Base-by-base conservation (phyloP, 1,139 yeast species). In the Yamadazyma dendronema region DNA sequence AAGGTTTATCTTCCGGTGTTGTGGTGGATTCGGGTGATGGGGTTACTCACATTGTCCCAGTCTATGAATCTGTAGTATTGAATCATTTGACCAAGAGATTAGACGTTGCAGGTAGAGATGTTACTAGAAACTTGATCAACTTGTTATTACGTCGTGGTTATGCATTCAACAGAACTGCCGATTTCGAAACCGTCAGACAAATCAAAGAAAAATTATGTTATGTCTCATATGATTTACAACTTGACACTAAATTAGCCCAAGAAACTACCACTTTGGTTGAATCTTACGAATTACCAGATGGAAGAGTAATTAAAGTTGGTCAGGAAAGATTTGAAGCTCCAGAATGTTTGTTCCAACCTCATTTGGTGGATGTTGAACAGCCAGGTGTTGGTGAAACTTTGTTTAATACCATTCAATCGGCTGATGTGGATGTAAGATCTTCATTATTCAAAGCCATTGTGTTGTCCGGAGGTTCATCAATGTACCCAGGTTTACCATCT, bases 401-500 rank as follows among this genome's bases (percentile, higher is more conserved):
- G 45, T 92, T 89, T 70, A 87, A 88, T 61, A 88, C 96, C 3
- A 83, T 92, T 48, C 97, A 92, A 68, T 67, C 89, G 5, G 97
- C 97, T 30, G 98, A 92, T 57, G 84, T 92, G 34, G 98, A 92
- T 61, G 80, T 92, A 39, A 80, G 97, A 62, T 76, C 96, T 6
- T 78, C 96, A 1, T 74, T 92, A 44, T 92, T 79, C 67, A 86
- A 84, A 57, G 96, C 97, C 1, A 86, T 92, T 61, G 98, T 92
- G 14, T 73, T 92, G 33, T 86, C 96, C 28, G 98, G 98, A 57
- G 98, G 98, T 39, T 90, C 97, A 2, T 85, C 96, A 36, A 92
- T 94, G 99, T 92, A 94, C 60, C 98, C 98, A 1, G 99, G 98
- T 24, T 75, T 94, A 49, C 98, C 98, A 22, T 85, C 96, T 10